phyloP scores from a whole-genome alignment of 305 asterid species.

The Striga hermonthica region DNA sequence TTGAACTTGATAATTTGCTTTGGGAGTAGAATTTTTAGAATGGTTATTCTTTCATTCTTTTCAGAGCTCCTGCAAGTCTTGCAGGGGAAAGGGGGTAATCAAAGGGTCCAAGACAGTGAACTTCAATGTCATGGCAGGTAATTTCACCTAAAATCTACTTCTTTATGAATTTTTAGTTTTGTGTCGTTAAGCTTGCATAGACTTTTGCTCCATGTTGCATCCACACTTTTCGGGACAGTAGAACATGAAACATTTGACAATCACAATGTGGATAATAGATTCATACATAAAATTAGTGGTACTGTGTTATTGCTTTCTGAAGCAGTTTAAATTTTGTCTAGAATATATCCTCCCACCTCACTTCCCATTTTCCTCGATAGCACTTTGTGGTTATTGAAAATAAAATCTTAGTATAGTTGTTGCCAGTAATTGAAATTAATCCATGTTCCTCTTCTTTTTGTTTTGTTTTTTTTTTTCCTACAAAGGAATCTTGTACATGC shows the following conservation, averaged over 20 bases:
- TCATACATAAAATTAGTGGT: no score
- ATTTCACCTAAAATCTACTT: slow-evolving; percentile 17
- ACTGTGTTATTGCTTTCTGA: no score
- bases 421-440: background rate
- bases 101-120: slow-evolving; percentile 70
- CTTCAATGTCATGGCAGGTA: slow-evolving; percentile 79
- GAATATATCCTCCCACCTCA: no score
- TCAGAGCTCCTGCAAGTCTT: slow-evolving; percentile 79
- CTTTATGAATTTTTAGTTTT: background rate
- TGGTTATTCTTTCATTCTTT: slow-evolving; percentile 3
- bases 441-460: slow-evolving; percentile 1
- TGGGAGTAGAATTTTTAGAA: slow-evolving; percentile 3
- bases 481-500: background rate
- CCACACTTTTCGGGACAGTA: background rate
- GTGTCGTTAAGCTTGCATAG: slow-evolving; percentile 7
- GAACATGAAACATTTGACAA: slow-evolving; percentile 9
- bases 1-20: slow-evolving; percentile 16
- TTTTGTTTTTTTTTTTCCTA: background rate
- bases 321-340: background rate
- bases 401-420: background rate
- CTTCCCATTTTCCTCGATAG: no score
- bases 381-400: no score
- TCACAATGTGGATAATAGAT: background rate
- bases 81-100: slow-evolving; percentile 68
- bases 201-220: background rate